Evolutionary conservation across 257 asterid species (phyloP), one percentile per base, ranked within the genome.

Genomic region (Echites panduratus): DNA sequence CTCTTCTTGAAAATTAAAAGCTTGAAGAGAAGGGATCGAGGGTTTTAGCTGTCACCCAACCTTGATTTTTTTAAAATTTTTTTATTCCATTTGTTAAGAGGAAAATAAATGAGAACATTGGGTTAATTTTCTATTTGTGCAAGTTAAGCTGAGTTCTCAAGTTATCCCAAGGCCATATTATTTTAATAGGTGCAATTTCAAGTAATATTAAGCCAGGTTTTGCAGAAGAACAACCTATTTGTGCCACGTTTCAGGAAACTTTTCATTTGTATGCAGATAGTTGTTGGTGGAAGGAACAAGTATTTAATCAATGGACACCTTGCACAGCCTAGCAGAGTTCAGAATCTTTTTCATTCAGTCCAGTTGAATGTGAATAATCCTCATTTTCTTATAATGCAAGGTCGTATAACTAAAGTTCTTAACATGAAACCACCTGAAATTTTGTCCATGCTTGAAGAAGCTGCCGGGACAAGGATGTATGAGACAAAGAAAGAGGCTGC

Each of bases 381-480:
- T 3, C 99, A 95, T 84, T 95, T 95, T 84, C 97, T 95, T 76
- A 95, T 95, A 70, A 94, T 94, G 99, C 99, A 94, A 94, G 97
- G 97, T 75, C 96, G 99, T 32, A 94, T 94, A 43, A 95, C 99
- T 66, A 95, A 95, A 77, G 99, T 95, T 77, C 78, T 95, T 82
- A 95, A 95, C 76, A 95, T 95, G 99, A 95, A 92, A 83, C 99
- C 99, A 65, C 99, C 90, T 35, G 99, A 95, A 82, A 92, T 87
- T 53, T 81, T 95, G 84, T 95, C 99, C 75, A 94, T 94, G 97
- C 99, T 94, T 19, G 99, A 94, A 82, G 99, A 94, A 84, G 99
- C 99, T 76, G 96, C 99, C 38, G 99, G 99, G 71, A 95, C 99
- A 19, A 90, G 99, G 87, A 95, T 95, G 99, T 95, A 92, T 20